A percentile compares a stretch with the other conserved stretches of the same genome.
Conservation (phyloP, 352 stramenopile genomes). For the Pythium volutum region DNA sequence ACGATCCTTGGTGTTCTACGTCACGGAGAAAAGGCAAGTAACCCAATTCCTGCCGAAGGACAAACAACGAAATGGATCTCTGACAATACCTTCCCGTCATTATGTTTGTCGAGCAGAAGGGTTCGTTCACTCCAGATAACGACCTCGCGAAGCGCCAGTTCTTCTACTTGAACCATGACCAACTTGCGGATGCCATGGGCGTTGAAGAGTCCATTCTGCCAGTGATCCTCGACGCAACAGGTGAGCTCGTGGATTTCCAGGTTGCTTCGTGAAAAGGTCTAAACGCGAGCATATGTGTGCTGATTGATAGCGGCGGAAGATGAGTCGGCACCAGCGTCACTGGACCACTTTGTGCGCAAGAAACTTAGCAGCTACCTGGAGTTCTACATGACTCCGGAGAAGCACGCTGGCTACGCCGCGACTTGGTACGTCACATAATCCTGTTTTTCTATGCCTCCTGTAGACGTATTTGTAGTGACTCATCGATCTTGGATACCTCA, state of each 20-base stretch:
- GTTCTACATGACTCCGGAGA: conserved; percentile 89
- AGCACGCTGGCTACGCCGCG: conserved; percentile 78
- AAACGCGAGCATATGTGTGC: too few species aligned
- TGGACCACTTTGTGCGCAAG: conserved; percentile 69
- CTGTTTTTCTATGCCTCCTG: not conserved
- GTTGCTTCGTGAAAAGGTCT: not conserved
- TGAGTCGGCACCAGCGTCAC: conserved; percentile 28
- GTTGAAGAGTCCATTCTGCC: conserved; percentile 57
- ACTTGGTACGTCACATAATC: conserved; percentile 59
- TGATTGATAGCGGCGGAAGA: conserved; percentile 41
- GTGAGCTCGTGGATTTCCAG: conserved; percentile 23
- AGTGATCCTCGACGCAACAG: conserved; percentile 73
- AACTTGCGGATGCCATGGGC: conserved; percentile 75
- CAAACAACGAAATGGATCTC: not conserved
- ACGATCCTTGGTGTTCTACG: conserved; percentile 74
- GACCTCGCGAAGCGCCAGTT: conserved; percentile 71
- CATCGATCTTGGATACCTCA: conserved; percentile 16
- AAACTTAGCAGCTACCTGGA: conserved; percentile 74
- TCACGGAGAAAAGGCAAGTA: conserved; percentile 68
- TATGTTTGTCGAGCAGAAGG: conserved; percentile 36
- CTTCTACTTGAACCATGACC: conserved; percentile 80
- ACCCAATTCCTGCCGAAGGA: not conserved
- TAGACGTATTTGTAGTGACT: not conserved
- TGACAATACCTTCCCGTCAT: not conserved
- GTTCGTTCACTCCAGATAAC: conserved; percentile 80